phyloP scores from a whole-genome alignment of 164 flowering plant genomes.

The Magnolia sinica region DNA sequence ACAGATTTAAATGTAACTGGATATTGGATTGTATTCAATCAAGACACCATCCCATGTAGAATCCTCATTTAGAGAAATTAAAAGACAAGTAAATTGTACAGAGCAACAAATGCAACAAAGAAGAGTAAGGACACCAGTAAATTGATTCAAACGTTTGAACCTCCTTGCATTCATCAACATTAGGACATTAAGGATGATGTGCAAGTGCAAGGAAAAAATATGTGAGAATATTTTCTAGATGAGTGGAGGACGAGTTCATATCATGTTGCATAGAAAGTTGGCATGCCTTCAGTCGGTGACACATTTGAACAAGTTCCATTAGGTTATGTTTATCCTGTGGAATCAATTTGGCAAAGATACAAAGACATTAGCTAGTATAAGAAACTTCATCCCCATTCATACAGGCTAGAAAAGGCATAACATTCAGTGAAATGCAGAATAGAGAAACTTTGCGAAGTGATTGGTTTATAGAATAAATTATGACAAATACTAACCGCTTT shows the following conservation, averaged over 20 bases:
- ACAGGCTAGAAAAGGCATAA: no score
- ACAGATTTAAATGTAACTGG: no score
- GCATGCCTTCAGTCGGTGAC: constrained; percentile 54
- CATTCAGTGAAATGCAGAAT: no score
- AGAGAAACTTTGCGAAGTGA: no score
- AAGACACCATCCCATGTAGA: neutral
- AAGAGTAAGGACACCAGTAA: constrained; percentile 53
- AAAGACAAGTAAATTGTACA: neutral
- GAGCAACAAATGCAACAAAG: neutral
- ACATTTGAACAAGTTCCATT: constrained; percentile 76
- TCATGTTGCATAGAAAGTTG: constrained; percentile 58
- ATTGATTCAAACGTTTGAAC: constrained; percentile 59
- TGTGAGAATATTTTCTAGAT: constrained; percentile 77
- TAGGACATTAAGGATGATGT: constrained; percentile 67
- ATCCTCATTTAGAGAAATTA: neutral
- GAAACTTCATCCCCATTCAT: no score
- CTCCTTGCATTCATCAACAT: constrained; percentile 68
- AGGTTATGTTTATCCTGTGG: constrained; percentile 74
- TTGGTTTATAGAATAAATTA: no score
- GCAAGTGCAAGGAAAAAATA: constrained; percentile 83
- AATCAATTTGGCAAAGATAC: neutral
- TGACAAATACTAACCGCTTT: no score
- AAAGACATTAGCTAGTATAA: neutral
- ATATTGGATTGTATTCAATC: neutral
- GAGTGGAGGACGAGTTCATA: constrained; percentile 38